Evolutionary conservation across 768 basidiomycete species (phyloP).

Genomic region (Panaeolus cyanescens): DNA sequence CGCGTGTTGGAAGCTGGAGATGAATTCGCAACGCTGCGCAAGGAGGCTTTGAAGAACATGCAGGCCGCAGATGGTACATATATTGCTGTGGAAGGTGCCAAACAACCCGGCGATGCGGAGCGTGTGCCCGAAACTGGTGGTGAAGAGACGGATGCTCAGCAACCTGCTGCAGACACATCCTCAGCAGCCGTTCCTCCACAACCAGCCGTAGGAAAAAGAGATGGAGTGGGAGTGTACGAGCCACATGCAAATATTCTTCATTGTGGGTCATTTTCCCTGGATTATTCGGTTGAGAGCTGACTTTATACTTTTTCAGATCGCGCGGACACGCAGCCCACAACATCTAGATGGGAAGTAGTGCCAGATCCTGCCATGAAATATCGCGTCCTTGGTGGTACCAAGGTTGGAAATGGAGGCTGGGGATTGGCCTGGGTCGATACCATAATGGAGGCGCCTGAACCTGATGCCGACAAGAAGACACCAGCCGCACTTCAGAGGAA

Average conservation of each 20-base stretch:
- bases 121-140: not conserved
- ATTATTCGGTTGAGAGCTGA: not conserved
- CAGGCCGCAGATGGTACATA: constrained; percentile 43
- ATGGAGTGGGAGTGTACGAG: constrained; percentile 71
- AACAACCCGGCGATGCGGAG: not conserved
- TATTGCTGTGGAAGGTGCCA: constrained; percentile 25
- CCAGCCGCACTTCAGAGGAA: constrained; percentile 13
- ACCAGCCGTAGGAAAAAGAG: constrained; percentile 20
- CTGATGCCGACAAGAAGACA: constrained; percentile 1
- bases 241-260: constrained; percentile 76
- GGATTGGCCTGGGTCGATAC: constrained; percentile 79
- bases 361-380: constrained; percentile 43
- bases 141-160: not conserved
- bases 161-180: constrained; percentile 1
- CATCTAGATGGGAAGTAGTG: constrained; percentile 58
- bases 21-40: constrained; percentile 63
- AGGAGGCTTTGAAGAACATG: constrained; percentile 51
- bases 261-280: constrained; percentile 48
- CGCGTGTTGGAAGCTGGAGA: constrained; percentile 64
- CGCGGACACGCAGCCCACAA: constrained; percentile 74
- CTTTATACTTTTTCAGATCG: constrained; percentile 52
- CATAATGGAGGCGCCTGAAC: constrained; percentile 39
- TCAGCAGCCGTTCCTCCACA: not conserved
- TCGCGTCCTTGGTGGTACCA: constrained; percentile 67
- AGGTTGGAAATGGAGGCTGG: constrained; percentile 81